Percentiles rank a stretch among this genome's conserved stretches.
phyloP scores from a whole-genome alignment of 345 rosid species.

The Anastatica hierochuntica region DNA sequence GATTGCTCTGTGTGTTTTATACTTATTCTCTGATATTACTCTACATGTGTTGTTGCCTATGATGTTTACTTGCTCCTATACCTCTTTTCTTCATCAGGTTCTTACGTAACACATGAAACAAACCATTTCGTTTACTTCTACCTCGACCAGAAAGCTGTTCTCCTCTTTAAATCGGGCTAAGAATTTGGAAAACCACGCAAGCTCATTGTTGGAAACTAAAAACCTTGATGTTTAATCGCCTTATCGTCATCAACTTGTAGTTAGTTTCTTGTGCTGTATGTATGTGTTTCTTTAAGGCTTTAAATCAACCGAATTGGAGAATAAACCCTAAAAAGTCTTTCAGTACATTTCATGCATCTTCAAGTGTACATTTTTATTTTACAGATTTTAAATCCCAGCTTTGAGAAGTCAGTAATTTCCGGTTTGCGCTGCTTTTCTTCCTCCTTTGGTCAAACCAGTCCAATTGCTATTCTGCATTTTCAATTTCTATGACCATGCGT shows the following conservation, averaged over 20 bases:
- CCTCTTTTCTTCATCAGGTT: conserved; percentile 65
- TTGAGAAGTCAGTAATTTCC: no score
- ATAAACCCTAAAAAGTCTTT: neutral
- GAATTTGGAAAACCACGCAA: conserved; percentile 1
- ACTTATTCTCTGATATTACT: neutral
- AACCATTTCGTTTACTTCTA: conserved; percentile 94
- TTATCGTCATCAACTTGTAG: conserved; percentile 16
- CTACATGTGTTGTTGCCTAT: neutral
- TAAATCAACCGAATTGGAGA: conserved; percentile 6
- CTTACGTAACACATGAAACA: conserved; percentile 95
- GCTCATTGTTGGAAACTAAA: conserved; percentile 2
- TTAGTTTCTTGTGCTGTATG: conserved; percentile 6
- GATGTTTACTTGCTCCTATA: neutral
- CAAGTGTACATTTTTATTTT: conserved; percentile 18
- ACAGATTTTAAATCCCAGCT: no score
- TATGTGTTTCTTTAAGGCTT: conserved; percentile 9
- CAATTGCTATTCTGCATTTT: no score
- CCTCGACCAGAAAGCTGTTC: conserved; percentile 84
- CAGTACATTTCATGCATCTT: conserved; percentile 10
- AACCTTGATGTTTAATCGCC: neutral
- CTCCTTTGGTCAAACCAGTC: no score
- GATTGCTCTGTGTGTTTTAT: no score
- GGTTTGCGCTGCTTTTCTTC: no score
- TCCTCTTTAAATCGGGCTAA: conserved; percentile 91
- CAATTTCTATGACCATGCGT: no score